Percentiles rank a stretch among this genome's conserved stretches.
These are phyloP conservation scores for Cerioporus squamosus DNA, from an alignment of 1,284 basidiomycete species.

Conservation along the genomic window DNA sequence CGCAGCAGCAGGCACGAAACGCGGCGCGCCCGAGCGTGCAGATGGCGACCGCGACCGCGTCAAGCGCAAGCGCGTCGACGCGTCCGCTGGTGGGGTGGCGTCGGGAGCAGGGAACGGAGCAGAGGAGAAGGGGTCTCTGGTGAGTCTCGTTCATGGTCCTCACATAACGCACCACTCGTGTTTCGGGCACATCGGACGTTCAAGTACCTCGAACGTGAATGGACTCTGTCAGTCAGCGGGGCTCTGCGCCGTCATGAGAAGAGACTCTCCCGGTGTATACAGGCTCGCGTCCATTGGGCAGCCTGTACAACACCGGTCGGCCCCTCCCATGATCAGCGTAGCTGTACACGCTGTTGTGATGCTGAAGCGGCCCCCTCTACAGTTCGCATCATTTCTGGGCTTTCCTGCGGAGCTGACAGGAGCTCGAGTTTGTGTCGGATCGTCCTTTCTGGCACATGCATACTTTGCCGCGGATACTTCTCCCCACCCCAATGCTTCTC, in stretches of 20 bases:
- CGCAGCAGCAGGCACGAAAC: slow-evolving; percentile 30
- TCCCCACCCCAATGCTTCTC: too few species aligned
- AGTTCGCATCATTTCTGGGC: too few species aligned
- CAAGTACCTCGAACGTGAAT: neutral
- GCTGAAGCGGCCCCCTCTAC: too few species aligned
- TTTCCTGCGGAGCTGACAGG: too few species aligned
- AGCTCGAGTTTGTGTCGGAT: too few species aligned
- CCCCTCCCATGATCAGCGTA: neutral
- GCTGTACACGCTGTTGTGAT: neutral
- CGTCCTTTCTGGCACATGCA: too few species aligned
- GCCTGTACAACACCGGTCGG: too few species aligned
- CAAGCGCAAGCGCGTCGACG: slow-evolving; percentile 65
- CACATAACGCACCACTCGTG: neutral
- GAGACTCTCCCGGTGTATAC: too few species aligned
- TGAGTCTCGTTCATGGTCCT: slow-evolving; percentile 31
- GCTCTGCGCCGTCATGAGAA: too few species aligned
- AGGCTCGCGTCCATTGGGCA: too few species aligned
- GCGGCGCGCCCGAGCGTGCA: slow-evolving; percentile 30
- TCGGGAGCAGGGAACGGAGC: slow-evolving; percentile 35
- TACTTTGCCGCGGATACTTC: too few species aligned
- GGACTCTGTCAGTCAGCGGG: too few species aligned
- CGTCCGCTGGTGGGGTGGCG: slow-evolving; percentile 22
- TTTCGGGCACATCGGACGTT: neutral
- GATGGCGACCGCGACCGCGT: slow-evolving; percentile 66
- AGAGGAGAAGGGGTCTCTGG: slow-evolving; percentile 46